Evolutionary conservation across 495 filamentous ascomycete species (phyloP).

Genomic region (Penicillium lagena): DNA sequence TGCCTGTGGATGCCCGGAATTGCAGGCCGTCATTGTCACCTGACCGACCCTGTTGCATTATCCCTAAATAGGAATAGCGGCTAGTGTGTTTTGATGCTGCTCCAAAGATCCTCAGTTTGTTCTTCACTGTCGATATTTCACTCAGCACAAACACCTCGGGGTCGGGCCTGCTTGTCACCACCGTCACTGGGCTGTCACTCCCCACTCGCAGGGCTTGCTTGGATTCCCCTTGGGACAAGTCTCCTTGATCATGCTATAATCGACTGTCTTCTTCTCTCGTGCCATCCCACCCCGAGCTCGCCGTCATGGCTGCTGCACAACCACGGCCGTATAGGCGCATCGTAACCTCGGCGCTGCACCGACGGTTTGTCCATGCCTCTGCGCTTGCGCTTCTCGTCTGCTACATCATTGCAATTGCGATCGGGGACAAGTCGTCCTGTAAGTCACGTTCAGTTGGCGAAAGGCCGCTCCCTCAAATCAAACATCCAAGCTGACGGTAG

Average conservation of each 20-base stretch:
- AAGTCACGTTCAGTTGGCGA: constrained; percentile 14
- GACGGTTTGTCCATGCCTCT: constrained; percentile 74
- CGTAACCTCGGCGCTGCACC: constrained; percentile 81
- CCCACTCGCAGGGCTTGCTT: constrained; percentile 3
- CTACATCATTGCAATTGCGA: constrained; percentile 65
- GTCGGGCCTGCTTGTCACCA: constrained; percentile 1
- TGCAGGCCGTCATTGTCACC: constrained; percentile 27
- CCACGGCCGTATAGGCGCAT: constrained; percentile 75
- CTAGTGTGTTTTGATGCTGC: constrained; percentile 37
- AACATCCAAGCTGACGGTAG: neutral
- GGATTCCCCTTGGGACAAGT: constrained; percentile 4
- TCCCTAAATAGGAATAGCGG: constrained; percentile 15
- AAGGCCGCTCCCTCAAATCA: neutral
- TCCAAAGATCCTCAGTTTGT: constrained; percentile 17
- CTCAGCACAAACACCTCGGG: constrained; percentile 3
- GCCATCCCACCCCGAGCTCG: constrained; percentile 19
- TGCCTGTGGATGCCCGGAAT: constrained; percentile 20
- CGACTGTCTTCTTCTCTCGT: constrained; percentile 13
- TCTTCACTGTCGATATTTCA: neutral
- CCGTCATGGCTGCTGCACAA: constrained; percentile 41
- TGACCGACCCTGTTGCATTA: constrained; percentile 24
- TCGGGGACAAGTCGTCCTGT: constrained; percentile 68
- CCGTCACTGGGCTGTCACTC: constrained; percentile 1
- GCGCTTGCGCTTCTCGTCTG: constrained; percentile 58
- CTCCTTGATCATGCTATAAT: constrained; percentile 32